Base-by-base conservation (phyloP, 2,329 filamentous ascomycete species). In the Rutstroemia sp. region DNA sequence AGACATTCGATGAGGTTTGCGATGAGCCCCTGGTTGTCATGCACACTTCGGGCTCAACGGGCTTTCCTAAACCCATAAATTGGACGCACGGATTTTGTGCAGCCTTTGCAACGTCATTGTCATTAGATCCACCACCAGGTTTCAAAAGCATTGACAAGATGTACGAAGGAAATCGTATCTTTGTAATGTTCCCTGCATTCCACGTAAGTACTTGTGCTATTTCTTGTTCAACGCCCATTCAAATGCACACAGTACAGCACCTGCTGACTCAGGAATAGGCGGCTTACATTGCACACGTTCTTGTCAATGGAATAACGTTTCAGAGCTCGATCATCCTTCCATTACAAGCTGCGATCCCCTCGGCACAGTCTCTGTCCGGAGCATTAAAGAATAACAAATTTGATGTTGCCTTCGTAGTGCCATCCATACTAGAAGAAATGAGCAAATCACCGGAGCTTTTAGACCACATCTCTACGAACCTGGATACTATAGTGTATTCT, bases 1-100 rank as follows among this genome's bases (percentile, higher is more conserved):
- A 55, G 19, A 54, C 10, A 1, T 73, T 67, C 19, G 65, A 68
- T 1, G 61, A 68, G 5, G 58, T 44, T 14, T 54, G 30, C 7
- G 41, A 56, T 38, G 30, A 53, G 3, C 52, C 52, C 5, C 45
- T 59, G 19, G n/a, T 60, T 8, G 38, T 56, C 27, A 38, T 54
- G 16, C 58, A 60, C 12, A 56, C 58, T 38, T 60, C 56, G 4
- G 56, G 56, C 7, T 58, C 56, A 9, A 58, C 56, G 10, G 58
- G 55, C 5, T 25, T 55, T 21, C 57, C 56, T 50, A 60, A 58
- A 21, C 59, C 58, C 38, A 52, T 58, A 19, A 48, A 34, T 53
- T 58, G 48, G 25, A 52, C 48, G 19, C 38, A 57, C 42, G 54
- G 48, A 5, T 47, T 49, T 21, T 57, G 46, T 57, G 54, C 49